Evolutionary conservation across 148 eudicot species (phyloP).

Genomic region (Fagopyrum homotropicum): DNA sequence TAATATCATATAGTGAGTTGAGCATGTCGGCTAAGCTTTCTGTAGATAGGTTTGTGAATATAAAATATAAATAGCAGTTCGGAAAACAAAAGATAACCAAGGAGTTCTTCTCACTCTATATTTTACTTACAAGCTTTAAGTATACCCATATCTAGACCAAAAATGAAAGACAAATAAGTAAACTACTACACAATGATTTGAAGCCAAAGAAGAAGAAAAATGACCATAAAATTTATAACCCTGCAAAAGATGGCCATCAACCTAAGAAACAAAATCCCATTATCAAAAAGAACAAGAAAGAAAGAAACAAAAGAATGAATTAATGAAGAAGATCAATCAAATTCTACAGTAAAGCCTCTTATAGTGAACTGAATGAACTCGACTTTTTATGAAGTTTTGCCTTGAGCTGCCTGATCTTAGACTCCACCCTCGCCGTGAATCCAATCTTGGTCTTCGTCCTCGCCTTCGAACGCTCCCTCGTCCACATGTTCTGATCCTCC

Average conservation of each 20-base stretch:
- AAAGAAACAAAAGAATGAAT: background rate
- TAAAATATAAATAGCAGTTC: no score
- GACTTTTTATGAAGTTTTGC: conserved; percentile 51
- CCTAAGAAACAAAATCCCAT: background rate
- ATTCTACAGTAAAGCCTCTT: background rate
- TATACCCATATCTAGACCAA: background rate
- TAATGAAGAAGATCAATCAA: background rate
- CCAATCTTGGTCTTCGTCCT: conserved; percentile 65
- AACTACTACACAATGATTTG: background rate
- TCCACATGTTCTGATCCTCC: conserved; percentile 67
- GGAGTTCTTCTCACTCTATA: background rate
- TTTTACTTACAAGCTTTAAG: background rate
- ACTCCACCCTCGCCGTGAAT: conserved; percentile 67
- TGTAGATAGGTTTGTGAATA: no score
- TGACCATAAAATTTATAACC: background rate
- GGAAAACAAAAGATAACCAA: background rate
- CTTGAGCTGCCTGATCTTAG: conserved; percentile 65
- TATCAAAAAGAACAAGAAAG: background rate
- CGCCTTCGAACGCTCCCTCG: conserved; percentile 53
- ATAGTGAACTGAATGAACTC: background rate
- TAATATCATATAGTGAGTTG: no score
- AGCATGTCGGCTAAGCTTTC: no score
- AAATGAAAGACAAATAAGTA: background rate
- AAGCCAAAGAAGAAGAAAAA: background rate
- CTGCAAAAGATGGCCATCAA: background rate